Evolutionary conservation across 306 rosid genomes (phyloP).

Genomic region (Canavalia ensiformis): DNA sequence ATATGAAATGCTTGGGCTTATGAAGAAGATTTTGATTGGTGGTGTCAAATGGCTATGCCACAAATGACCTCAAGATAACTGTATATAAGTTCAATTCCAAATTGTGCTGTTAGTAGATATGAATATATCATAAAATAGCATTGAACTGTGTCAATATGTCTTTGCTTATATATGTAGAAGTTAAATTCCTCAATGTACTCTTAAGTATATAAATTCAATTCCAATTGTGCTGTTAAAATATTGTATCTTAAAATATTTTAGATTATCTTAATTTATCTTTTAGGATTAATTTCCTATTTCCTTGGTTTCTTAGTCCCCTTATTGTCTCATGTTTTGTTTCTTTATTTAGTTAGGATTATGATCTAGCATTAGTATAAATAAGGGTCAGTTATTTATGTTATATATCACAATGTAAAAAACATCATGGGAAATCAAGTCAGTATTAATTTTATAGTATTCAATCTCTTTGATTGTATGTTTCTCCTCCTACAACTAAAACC

Average conservation of each 20-base stretch:
- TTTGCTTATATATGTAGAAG: too few species aligned
- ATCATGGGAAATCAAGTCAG: background rate
- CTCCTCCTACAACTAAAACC: background rate
- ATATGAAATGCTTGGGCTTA: constrained; percentile 6
- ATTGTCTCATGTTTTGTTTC: background rate
- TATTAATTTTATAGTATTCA: background rate
- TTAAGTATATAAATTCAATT: constrained; percentile 10
- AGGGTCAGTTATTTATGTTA: background rate
- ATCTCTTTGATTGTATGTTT: background rate
- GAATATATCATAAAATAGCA: background rate
- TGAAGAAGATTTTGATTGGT: constrained; percentile 19
- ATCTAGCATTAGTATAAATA: background rate
- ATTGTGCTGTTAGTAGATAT: background rate
- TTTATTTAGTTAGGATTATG: background rate
- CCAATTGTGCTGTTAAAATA: background rate
- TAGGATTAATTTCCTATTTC: background rate
- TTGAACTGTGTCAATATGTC: too few species aligned
- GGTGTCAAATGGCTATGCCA: constrained; percentile 35
- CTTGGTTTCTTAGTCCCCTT: background rate
- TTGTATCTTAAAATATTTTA: background rate
- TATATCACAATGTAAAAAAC: background rate
- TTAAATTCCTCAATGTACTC: too few species aligned
- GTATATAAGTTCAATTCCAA: constrained; percentile 21
- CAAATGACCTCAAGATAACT: constrained; percentile 27
- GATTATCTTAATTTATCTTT: background rate